These are phyloP conservation scores for Camellia japonica DNA, from an alignment of 148 eudicot species.

Conservation along the genomic window DNA sequence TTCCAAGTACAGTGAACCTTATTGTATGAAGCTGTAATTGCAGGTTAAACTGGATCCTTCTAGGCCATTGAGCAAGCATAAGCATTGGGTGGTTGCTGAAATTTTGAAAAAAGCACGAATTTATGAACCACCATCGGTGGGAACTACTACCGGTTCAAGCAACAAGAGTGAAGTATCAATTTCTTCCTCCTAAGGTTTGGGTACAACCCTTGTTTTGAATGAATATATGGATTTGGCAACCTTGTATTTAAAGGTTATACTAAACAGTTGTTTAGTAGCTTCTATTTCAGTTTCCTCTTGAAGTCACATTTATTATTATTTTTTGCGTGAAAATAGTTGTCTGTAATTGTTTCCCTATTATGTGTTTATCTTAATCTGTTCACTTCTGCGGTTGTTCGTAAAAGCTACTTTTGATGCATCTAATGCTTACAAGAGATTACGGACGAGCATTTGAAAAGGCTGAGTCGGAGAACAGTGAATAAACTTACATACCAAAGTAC, in stretches of 20 bases:
- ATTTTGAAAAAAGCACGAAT: slow-evolving; percentile 88
- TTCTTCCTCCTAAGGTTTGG: slow-evolving; percentile 36
- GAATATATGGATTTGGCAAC: no score
- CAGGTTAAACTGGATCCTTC: slow-evolving; percentile 89
- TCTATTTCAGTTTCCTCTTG: not conserved
- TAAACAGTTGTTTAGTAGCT: no score
- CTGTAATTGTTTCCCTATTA: no score
- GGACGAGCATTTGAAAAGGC: not conserved
- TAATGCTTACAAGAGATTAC: not conserved
- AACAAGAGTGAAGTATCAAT: slow-evolving; percentile 34
- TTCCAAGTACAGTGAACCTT: not conserved
- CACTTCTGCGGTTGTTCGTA: not conserved
- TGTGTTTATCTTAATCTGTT: not conserved
- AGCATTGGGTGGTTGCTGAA: slow-evolving; percentile 82
- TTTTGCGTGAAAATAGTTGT: not conserved
- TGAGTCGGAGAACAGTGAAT: not conserved
- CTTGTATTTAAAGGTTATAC: not conserved
- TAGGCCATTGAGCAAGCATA: slow-evolving; percentile 88
- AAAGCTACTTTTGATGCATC: not conserved
- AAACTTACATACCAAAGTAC: not conserved
- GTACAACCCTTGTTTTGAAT: not conserved
- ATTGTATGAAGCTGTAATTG: slow-evolving; percentile 21
- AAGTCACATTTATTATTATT: not conserved
- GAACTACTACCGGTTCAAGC: slow-evolving; percentile 24
- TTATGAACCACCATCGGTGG: slow-evolving; percentile 56